phyloP scores from a whole-genome alignment of 495 filamentous ascomycete species.

The Opeltia flavorubescens region DNA sequence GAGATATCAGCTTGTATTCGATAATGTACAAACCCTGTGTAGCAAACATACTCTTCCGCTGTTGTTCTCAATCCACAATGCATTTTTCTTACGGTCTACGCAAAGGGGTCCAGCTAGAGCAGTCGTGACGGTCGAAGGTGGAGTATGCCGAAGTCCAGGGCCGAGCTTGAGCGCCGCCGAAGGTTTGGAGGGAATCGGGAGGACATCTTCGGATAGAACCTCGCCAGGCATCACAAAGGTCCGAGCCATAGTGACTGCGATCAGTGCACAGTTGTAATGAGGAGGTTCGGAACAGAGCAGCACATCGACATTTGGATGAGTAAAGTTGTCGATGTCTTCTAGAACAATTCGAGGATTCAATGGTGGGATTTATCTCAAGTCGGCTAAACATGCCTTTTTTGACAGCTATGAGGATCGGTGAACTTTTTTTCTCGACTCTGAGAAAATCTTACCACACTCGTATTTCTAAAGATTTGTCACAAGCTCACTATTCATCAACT shows the following conservation, averaged over 20 bases:
- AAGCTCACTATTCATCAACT: no score
- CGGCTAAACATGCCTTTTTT: no score
- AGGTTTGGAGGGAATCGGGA: conserved; percentile 47
- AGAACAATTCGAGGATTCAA: no score
- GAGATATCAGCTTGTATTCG: conserved; percentile 18
- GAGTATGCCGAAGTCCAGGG: conserved; percentile 65
- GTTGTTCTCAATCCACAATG: conserved; percentile 61
- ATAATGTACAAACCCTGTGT: not conserved
- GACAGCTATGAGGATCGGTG: no score
- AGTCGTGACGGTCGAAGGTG: conserved; percentile 53
- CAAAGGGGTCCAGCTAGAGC: conserved; percentile 68
- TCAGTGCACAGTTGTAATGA: not conserved
- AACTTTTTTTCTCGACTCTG: no score
- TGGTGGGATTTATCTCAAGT: no score
- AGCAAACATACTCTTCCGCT: conserved; percentile 40
- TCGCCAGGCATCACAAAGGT: conserved; percentile 71
- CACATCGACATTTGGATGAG: no score
- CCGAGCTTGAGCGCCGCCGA: conserved; percentile 66
- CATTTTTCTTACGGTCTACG: conserved; percentile 63
- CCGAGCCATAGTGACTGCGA: conserved; percentile 31
- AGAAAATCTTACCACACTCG: no score
- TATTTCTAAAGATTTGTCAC: no score
- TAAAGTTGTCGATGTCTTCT: no score
- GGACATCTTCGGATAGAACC: conserved; percentile 38
- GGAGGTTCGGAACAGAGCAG: no score